Conservation (phyloP, 2,329 filamentous ascomycete species). For the Cladosporium sp. region DNA sequence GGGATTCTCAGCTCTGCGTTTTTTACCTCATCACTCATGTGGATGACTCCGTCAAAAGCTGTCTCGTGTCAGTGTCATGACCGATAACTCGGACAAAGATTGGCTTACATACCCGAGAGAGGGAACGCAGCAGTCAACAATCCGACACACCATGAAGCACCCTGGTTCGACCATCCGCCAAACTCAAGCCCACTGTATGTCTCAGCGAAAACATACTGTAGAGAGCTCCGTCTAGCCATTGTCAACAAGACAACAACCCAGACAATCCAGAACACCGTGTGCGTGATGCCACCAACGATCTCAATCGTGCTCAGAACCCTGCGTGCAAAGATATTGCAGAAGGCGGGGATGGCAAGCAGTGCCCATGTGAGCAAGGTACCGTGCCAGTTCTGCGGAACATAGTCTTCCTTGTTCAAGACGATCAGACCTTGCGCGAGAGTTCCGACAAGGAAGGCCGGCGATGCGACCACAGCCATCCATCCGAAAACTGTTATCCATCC, state of each 20-base stretch:
- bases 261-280: slow-evolving; percentile 39
- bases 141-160: slow-evolving; percentile 42
- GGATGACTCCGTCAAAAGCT: slow-evolving; percentile 13
- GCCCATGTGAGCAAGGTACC: slow-evolving; percentile 42
- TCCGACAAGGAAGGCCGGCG: slow-evolving; percentile 35
- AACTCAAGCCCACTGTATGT: slow-evolving; percentile 26
- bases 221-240: slow-evolving; percentile 36
- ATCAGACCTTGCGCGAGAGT: slow-evolving; percentile 40
- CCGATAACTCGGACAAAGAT: not conserved
- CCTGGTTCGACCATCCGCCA: slow-evolving; percentile 38
- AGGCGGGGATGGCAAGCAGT: slow-evolving; percentile 22
- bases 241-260: slow-evolving; percentile 31
- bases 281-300: slow-evolving; percentile 36
- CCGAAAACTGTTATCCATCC: slow-evolving; percentile 40
- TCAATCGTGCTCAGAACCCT: slow-evolving; percentile 35
- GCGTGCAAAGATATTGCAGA: slow-evolving; percentile 36
- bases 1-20: slow-evolving; percentile 37
- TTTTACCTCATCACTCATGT: slow-evolving; percentile 32
- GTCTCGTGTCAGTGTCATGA: slow-evolving; percentile 22
- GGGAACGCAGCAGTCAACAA: slow-evolving; percentile 38
- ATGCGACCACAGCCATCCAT: slow-evolving; percentile 41
- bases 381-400: slow-evolving; percentile 43
- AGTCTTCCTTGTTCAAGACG: slow-evolving; percentile 39
- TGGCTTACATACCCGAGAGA: slow-evolving; percentile 41
- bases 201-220: slow-evolving; percentile 37